A percentile compares a stretch with the other conserved stretches of the same genome.
Evolutionary conservation across 2,329 filamentous ascomycete genomes (phyloP).

Genomic region (Thielaviopsis populi): DNA sequence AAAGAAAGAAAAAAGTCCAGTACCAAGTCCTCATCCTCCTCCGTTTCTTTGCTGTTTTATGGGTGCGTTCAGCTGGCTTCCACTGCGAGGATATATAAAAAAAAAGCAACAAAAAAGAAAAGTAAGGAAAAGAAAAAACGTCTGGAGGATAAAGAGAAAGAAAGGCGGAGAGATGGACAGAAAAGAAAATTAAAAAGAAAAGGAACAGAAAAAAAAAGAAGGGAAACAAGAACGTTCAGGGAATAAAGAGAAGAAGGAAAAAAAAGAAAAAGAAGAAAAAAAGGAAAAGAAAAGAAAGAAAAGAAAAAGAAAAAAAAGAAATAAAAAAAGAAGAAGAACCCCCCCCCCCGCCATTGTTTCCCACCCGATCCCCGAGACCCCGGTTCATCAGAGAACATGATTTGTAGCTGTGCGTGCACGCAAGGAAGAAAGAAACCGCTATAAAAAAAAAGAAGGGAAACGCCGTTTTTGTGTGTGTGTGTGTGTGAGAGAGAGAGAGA

Average conservation of each 20-base stretch:
- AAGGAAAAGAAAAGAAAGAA: background rate
- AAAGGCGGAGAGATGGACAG: background rate
- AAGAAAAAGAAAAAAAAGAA: background rate
- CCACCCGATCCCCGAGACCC: no score
- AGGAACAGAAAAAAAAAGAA: background rate
- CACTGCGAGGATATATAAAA: background rate
- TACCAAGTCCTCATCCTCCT: background rate
- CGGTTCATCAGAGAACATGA: conserved; percentile 1
- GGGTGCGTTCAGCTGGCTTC: background rate
- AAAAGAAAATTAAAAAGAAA: background rate
- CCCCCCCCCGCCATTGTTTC: background rate
- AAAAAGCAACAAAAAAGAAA: background rate
- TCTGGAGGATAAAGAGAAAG: background rate
- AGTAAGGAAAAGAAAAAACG: background rate
- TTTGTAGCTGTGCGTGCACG: background rate
- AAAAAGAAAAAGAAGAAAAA: background rate
- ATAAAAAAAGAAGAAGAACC: background rate
- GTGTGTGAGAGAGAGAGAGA: background rate
- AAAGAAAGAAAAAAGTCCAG: conserved; percentile 2
- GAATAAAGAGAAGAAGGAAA: background rate
- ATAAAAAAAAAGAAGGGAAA: conserved; percentile 4
- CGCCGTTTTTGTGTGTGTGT: background rate
- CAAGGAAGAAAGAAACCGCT: conserved; percentile 4
- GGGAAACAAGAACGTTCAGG: background rate
- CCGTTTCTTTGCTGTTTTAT: no score